Evolutionary conservation across 2,329 filamentous ascomycete species (phyloP).

Genomic region (Trichothecium sympodiale): DNA sequence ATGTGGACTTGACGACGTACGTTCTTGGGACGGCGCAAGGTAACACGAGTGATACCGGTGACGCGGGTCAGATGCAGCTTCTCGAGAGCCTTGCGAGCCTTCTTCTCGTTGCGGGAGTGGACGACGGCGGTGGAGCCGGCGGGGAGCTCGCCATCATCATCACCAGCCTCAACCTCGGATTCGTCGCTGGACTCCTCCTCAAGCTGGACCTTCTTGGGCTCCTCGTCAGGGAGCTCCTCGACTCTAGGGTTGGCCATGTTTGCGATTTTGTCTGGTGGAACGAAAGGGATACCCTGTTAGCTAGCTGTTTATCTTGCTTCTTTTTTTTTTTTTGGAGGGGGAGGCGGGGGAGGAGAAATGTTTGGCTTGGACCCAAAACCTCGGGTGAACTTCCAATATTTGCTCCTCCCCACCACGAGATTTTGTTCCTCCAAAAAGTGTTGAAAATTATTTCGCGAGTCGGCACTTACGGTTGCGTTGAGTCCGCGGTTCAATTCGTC

Average conservation of each 20-base stretch:
- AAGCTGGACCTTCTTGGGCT: constrained; percentile 69
- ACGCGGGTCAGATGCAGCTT: constrained; percentile 97
- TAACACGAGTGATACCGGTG: constrained; percentile 95
- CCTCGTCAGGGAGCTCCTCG: constrained; percentile 92
- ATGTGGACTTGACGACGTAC: too few species aligned
- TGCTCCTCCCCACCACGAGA: not conserved
- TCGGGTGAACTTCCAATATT: not conserved
- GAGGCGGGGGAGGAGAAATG: not conserved
- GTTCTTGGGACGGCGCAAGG: constrained; percentile 96
- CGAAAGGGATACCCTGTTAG: constrained; percentile 11
- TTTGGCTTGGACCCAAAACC: not conserved
- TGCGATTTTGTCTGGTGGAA: constrained; percentile 22
- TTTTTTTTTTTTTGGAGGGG: not conserved
- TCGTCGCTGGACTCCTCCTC: constrained; percentile 64
- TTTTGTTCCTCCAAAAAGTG: not conserved
- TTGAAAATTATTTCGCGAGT: constrained; percentile 4
- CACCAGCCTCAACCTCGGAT: constrained; percentile 69
- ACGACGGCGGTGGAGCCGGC: constrained; percentile 81
- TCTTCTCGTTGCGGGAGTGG: constrained; percentile 99
- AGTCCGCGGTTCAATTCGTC: constrained; percentile 17
- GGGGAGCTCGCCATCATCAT: constrained; percentile 67
- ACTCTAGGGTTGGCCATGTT: constrained; percentile 96
- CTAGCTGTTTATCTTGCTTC: constrained; percentile 8
- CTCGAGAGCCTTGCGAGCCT: constrained; percentile 97
- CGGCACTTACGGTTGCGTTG: constrained; percentile 24